phyloP scores from a whole-genome alignment of 208 protist species.

The Herpetomonas samuelpessoai region DNA sequence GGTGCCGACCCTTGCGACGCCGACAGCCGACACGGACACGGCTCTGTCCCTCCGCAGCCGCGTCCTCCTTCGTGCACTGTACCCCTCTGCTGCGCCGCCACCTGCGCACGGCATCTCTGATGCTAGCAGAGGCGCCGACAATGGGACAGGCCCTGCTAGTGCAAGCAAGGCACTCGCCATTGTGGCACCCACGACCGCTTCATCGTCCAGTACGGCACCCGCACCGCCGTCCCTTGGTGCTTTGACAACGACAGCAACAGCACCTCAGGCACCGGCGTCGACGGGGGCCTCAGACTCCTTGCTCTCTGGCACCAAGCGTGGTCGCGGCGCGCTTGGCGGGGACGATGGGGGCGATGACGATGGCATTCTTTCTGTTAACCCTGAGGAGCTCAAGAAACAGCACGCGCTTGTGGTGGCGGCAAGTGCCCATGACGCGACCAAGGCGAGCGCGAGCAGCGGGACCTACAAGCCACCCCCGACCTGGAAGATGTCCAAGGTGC shows the following conservation, averaged over 20 bases:
- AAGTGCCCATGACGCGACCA: conserved; percentile 8
- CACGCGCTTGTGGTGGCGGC: conserved; percentile 37
- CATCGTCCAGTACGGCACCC: too few species aligned
- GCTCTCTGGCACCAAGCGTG: conserved; percentile 23
- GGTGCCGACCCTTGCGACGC: conserved; percentile 13
- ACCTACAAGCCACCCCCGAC: conserved; percentile 42
- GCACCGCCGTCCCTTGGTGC: too few species aligned
- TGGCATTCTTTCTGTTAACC: conserved; percentile 49
- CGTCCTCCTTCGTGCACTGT: conserved; percentile 37
- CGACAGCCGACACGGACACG: background rate
- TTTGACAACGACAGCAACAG: too few species aligned
- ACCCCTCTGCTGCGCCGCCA: conserved; percentile 32
- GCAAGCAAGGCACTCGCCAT: too few species aligned
- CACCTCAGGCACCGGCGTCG: too few species aligned
- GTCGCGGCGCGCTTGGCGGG: conserved; percentile 9
- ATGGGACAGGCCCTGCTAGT: too few species aligned
- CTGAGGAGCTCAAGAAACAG: conserved; percentile 46
- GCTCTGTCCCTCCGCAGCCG: conserved; percentile 33
- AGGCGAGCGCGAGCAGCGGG: background rate
- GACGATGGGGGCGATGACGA: conserved; percentile 8
- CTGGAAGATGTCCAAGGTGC: conserved; percentile 96
- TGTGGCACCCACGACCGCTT: too few species aligned
- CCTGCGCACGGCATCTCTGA: too few species aligned
- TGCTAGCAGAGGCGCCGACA: too few species aligned
- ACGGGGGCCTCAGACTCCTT: too few species aligned